Percentiles rank a stretch among this genome's conserved stretches.
Conservation (phyloP, 1,284 basidiomycete species). For the Sporisorium sorghi region DNA sequence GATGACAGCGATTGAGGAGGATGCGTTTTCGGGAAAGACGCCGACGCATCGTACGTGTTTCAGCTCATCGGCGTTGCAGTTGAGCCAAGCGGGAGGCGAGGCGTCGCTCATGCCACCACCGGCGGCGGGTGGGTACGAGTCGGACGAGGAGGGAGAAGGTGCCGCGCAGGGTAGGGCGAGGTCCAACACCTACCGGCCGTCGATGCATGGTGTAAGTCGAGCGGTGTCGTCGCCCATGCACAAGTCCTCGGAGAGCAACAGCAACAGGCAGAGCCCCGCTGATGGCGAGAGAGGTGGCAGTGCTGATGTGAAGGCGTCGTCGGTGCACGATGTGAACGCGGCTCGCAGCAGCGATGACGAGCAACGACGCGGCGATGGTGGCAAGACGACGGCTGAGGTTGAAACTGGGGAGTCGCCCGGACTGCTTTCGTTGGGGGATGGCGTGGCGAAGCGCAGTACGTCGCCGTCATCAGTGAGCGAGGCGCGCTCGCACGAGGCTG, state of each 20-base stretch:
- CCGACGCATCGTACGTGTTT: constrained; percentile 38
- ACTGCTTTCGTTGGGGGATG: constrained; percentile 6
- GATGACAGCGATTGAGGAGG: constrained; percentile 34
- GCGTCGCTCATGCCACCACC: not conserved
- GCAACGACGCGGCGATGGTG: not conserved
- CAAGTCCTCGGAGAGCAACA: constrained; percentile 1
- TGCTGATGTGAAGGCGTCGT: not conserved
- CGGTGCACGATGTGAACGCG: not conserved
- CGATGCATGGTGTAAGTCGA: constrained; percentile 9
- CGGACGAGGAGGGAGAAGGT: constrained; percentile 8
- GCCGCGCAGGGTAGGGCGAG: constrained; percentile 14
- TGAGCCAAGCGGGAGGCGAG: constrained; percentile 4
- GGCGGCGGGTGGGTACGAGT: not conserved
- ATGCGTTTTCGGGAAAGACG: constrained; percentile 31
- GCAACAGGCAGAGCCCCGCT: not conserved
- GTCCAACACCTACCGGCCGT: constrained; percentile 28
- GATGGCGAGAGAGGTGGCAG: not conserved
- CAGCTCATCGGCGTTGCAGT: constrained; percentile 1
- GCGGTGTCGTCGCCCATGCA: not conserved
- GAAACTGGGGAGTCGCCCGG: constrained; percentile 13
- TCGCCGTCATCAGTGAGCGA: not conserved
- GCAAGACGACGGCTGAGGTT: not conserved
- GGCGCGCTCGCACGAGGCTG: not conserved
- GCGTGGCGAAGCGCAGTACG: not conserved
- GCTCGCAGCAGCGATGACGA: not conserved